These are phyloP conservation scores for Stylonectria norvegica DNA, from an alignment of 2,329 filamentous ascomycete species.

Conservation along the genomic window DNA sequence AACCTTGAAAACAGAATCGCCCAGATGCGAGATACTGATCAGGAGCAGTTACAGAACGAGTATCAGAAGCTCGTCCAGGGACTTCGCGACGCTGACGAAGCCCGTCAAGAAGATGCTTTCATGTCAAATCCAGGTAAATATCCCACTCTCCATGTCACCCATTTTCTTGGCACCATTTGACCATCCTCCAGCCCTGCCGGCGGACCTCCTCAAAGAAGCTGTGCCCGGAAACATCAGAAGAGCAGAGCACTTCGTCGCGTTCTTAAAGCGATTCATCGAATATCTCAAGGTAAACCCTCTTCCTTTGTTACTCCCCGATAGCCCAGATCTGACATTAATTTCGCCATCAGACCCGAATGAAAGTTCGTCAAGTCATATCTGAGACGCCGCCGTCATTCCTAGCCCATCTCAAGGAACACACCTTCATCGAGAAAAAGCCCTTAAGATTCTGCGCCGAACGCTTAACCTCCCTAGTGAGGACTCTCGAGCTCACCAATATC, in stretches of 20 bases:
- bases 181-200: conserved; percentile 63
- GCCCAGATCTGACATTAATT: conserved; percentile 4
- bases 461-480: conserved; percentile 88
- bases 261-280: conserved; percentile 94
- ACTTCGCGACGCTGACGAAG: conserved; percentile 80
- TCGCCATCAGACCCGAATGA: conserved; percentile 93
- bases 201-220: conserved; percentile 91
- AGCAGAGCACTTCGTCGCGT: conserved; percentile 93
- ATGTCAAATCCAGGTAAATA: conserved; percentile 78
- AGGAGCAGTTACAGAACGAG: conserved; percentile 89
- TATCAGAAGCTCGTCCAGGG: conserved; percentile 95
- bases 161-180: conserved; percentile 6
- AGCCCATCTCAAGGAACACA: conserved; percentile 87
- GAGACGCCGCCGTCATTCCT: conserved; percentile 95
- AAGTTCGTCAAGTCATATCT: conserved; percentile 93
- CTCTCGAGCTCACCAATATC: conserved; percentile 92
- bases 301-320: neutral
- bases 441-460: conserved; percentile 92
- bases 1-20: conserved; percentile 88
- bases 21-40: conserved; percentile 94
- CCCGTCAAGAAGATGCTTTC: conserved; percentile 88
- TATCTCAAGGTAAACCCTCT: conserved; percentile 67
- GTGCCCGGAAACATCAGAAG: conserved; percentile 94
- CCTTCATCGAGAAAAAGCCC: conserved; percentile 96
- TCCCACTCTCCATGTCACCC: neutral